These are phyloP conservation scores for Microstroma glucosiphilum DNA, from an alignment of 1,284 basidiomycete species.

Conservation along the genomic window DNA sequence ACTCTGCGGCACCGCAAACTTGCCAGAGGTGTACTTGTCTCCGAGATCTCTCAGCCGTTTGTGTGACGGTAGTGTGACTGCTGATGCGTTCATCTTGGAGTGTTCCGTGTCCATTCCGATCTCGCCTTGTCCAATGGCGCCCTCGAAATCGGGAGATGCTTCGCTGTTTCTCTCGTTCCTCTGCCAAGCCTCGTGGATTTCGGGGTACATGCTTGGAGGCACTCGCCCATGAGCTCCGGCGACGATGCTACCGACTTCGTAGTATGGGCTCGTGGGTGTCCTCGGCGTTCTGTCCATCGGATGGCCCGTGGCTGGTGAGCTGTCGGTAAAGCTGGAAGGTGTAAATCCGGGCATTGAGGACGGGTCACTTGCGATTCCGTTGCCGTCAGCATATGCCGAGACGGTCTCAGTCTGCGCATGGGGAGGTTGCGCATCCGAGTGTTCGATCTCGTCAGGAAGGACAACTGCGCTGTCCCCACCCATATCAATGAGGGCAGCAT, in stretches of 20 bases:
- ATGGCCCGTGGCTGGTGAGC: slow-evolving; percentile 36
- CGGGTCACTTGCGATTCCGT: slow-evolving; percentile 23
- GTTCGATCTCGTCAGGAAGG: not conserved
- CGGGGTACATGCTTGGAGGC: not conserved
- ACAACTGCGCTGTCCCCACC: too few species aligned
- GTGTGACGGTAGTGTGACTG: not conserved
- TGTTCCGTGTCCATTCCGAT: too few species aligned
- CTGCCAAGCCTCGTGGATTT: not conserved
- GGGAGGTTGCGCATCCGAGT: not conserved
- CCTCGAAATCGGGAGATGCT: too few species aligned
- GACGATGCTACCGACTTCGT: slow-evolving; percentile 17
- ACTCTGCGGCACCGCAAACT: slow-evolving; percentile 14
- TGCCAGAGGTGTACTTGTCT: slow-evolving; percentile 19
- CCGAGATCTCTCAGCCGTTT: slow-evolving; percentile 8
- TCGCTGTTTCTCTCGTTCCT: not conserved
- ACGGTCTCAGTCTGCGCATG: slow-evolving; percentile 2
- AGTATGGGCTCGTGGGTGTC: slow-evolving; percentile 36
- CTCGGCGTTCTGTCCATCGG: slow-evolving; percentile 31
- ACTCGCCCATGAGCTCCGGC: not conserved
- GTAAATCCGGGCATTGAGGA: slow-evolving; percentile 42
- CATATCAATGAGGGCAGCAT: too few species aligned
- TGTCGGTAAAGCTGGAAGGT: slow-evolving; percentile 35
- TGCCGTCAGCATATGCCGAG: not conserved
- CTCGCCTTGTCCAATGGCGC: too few species aligned
- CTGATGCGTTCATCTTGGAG: too few species aligned